Evolutionary conservation across 331 rosid genomes (phyloP), one percentile per base, ranked within the genome.

Genomic region (Arachis monticola): DNA sequence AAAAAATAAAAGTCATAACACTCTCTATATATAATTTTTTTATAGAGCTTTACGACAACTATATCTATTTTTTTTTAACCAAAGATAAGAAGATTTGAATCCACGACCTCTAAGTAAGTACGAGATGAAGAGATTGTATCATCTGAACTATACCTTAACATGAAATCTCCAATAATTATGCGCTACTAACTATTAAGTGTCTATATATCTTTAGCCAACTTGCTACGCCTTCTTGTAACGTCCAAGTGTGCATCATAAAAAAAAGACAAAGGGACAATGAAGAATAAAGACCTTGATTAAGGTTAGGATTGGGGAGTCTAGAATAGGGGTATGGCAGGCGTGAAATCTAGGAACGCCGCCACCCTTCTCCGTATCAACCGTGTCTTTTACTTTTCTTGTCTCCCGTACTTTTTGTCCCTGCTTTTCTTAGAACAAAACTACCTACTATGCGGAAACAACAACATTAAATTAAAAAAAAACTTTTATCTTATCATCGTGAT

Each of bases 261-360:
- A 51, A 31, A 64, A 51, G 69, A 48, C n/a, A 47, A 60, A 13
- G 11, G 31, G 8, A 12, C 52, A 4, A 35, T 35, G 40, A 40
- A 5, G 35, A 53, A 7, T 35, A 6, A 12, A 10, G 7, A 10
- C 12, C 53, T 50, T 51, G 14, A 35, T 56, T 55, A 30, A 41
- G 53, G 12, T 55, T 72, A 64, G 31, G 59, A 12, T 11, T 1
- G 55, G 58, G 38, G 48, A 13, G 52, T 22, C 69, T 32, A 11
- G 75, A 83, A 83, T 87, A 70, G 61, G 84, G 46, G 64, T 48
- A 7, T 31, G 90, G 91, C 81, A 87, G 77, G 94, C 91, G 79
- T 79, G 83, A 88, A 86, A 75, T 75, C 71, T 70, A 83, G 77
- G 77, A 72, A 72, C 35, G 76, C 64, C 70, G 48, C 70, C 67